Evolutionary conservation across 331 rosid genomes (phyloP).

Genomic region (Saraca asoca): DNA sequence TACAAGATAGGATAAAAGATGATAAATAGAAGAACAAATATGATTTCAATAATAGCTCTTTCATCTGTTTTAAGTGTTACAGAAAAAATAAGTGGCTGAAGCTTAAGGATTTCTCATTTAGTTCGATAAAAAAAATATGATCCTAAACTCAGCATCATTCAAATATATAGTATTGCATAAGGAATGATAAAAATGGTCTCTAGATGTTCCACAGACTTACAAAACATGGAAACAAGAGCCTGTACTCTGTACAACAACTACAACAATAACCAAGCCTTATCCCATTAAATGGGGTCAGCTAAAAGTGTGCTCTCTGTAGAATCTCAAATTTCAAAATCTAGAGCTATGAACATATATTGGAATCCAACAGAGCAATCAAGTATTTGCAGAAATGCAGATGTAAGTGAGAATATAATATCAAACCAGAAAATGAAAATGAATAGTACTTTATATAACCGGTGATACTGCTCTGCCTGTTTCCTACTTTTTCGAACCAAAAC

Average conservation of each 20-base stretch:
- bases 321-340: neutral
- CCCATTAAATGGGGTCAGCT: too few species aligned
- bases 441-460: slow-evolving; percentile 75
- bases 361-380: neutral
- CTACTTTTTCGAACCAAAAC: slow-evolving; percentile 94
- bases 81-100: neutral
- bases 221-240: neutral
- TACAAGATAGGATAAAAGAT: neutral
- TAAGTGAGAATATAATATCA: neutral
- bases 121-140: neutral
- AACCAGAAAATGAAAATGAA: slow-evolving; percentile 10
- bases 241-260: too few species aligned
- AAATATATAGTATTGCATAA: neutral
- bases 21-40: neutral
- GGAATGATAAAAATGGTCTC: slow-evolving; percentile 1
- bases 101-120: neutral
- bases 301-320: neutral
- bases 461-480: slow-evolving; percentile 96
- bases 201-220: neutral
- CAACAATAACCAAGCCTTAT: too few species aligned
- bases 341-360: neutral
- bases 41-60: neutral
- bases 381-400: neutral
- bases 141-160: neutral
- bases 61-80: neutral